Conservation (phyloP, 441 rosid genomes). For the Adansonia madagascariensis region DNA sequence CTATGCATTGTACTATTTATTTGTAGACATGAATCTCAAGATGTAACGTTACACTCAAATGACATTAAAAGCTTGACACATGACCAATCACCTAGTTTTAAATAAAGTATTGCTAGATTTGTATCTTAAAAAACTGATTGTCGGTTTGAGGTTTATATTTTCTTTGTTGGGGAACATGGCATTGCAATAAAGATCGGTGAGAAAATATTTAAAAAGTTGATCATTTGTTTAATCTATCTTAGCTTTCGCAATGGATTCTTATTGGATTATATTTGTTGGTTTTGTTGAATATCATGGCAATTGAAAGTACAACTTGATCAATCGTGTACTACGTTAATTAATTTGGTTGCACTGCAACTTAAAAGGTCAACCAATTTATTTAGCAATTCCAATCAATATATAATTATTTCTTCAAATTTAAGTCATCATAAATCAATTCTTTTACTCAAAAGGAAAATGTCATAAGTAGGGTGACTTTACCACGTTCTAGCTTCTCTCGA, state of each 20-base stretch:
- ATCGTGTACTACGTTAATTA: no score
- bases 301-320: no score
- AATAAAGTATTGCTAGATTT: neutral
- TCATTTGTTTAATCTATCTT: no score
- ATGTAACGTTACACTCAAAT: neutral
- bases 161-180: neutral
- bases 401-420: neutral
- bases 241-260: no score
- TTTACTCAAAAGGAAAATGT: no score
- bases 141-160: neutral
- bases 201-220: neutral
- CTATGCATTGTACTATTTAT: neutral
- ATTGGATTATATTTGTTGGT: no score
- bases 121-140: neutral
- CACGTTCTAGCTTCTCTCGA: no score
- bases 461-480: neutral
- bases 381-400: neutral
- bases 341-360: no score
- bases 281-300: no score
- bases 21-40: conserved; percentile 14
- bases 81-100: neutral
- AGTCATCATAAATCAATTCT: neutral
- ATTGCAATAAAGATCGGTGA: neutral
- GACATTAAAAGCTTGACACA: neutral
- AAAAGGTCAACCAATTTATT: no score